Percentiles rank a stretch among this genome's conserved stretches.
Evolutionary conservation across 2,329 filamentous ascomycete species (phyloP).

Genomic region (Sporothrix variecibatus): DNA sequence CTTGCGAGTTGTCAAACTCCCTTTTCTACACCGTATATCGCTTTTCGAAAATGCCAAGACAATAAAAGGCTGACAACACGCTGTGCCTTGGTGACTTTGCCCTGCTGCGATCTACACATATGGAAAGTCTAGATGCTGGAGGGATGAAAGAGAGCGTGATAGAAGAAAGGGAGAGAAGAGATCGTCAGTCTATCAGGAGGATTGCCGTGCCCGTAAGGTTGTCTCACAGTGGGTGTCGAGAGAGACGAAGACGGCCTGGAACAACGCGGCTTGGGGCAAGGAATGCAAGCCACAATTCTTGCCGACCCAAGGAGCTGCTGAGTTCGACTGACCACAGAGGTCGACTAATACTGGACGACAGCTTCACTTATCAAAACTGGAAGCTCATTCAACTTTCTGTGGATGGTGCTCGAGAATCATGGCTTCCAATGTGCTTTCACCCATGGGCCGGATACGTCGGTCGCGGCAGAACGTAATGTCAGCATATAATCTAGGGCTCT

Average conservation of each 20-base stretch:
- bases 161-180: not conserved
- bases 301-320: too few species aligned
- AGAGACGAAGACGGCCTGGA: not conserved
- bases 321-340: not conserved
- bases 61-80: not conserved
- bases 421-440: not conserved
- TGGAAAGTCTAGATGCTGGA: not conserved
- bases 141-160: not conserved
- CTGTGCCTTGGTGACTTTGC: too few species aligned
- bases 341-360: not conserved
- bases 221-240: not conserved
- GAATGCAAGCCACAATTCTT: not conserved
- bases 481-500: too few species aligned
- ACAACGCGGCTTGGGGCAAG: not conserved
- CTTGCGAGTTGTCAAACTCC: not conserved
- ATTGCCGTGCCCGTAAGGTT: not conserved
- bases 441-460: not conserved
- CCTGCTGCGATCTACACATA: not conserved
- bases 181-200: not conserved
- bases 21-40: not conserved
- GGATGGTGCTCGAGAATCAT: too few species aligned
- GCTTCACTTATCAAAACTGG: not conserved
- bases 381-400: not conserved
- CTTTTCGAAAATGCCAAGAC: not conserved
- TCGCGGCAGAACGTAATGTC: not conserved